Percentiles rank a stretch among this genome's conserved stretches.
phyloP scores from a whole-genome alignment of 495 filamentous ascomycete species.

The Massariosphaeria phaeospora region DNA sequence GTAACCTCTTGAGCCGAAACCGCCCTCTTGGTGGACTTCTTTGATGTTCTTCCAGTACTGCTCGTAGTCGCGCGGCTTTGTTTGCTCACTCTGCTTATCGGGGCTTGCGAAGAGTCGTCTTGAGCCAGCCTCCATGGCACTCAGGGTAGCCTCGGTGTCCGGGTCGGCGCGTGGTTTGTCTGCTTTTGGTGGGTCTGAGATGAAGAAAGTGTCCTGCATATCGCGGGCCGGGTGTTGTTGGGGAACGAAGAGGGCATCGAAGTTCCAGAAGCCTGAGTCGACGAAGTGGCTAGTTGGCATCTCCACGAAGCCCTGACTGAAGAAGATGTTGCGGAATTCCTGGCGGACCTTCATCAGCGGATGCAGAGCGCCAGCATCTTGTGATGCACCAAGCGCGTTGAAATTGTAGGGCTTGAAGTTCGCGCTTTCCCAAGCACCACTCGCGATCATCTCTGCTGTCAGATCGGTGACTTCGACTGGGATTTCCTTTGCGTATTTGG shows the following conservation, averaged over 20 bases:
- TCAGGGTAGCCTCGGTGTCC: constrained; percentile 37
- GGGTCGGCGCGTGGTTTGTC: constrained; percentile 73
- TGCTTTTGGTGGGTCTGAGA: constrained; percentile 76
- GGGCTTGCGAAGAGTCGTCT: constrained; percentile 35
- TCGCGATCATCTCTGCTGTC: constrained; percentile 85
- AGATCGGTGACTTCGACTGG: constrained; percentile 92
- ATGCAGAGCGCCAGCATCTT: constrained; percentile 80
- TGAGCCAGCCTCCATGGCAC: constrained; percentile 39
- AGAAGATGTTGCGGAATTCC: constrained; percentile 96
- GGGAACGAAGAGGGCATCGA: constrained; percentile 92
- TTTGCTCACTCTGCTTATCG: constrained; percentile 38
- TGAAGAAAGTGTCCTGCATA: constrained; percentile 96
- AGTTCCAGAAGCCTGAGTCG: constrained; percentile 98
- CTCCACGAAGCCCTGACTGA: constrained; percentile 83
- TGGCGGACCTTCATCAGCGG: constrained; percentile 90
- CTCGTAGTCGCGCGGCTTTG: constrained; percentile 59
- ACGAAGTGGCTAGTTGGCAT: constrained; percentile 80
- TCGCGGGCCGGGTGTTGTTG: constrained; percentile 97
- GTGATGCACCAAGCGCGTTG: constrained; percentile 76
- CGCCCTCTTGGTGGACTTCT: constrained; percentile 76
- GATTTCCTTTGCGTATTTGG: constrained; percentile 79
- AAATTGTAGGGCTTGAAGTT: constrained; percentile 98
- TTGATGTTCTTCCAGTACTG: constrained; percentile 81
- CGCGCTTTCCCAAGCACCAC: constrained; percentile 75
- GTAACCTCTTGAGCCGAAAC: constrained; percentile 91